phyloP scores from a whole-genome alignment of 257 asterid species.

The Salvia hispanica region DNA sequence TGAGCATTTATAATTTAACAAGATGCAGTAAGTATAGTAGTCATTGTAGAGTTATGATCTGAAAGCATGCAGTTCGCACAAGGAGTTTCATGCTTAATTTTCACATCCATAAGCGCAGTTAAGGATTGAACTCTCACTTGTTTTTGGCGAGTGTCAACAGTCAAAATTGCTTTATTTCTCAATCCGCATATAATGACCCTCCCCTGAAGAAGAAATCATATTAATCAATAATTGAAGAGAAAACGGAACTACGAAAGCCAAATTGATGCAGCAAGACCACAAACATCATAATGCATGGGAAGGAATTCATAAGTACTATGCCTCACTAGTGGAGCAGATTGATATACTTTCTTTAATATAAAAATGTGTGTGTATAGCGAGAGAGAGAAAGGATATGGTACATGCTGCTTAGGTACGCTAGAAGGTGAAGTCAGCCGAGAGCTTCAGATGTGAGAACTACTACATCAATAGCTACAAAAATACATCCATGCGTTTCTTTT shows the following conservation, averaged over 20 bases:
- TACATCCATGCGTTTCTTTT: conserved; percentile 21
- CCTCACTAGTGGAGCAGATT: not conserved
- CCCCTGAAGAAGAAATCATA: conserved; percentile 50
- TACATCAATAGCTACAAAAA: conserved; percentile 9
- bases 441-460: conserved; percentile 12
- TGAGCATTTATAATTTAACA: not conserved
- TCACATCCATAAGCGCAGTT: conserved; percentile 11
- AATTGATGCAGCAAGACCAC: not conserved
- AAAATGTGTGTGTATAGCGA: not conserved
- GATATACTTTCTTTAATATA: too few species aligned
- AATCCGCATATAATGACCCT: conserved; percentile 69
- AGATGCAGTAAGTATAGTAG: not conserved
- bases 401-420: conserved; percentile 15
- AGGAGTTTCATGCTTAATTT: conserved; percentile 13
- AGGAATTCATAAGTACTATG: not conserved
- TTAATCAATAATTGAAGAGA: not conserved
- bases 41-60: conserved; percentile 15
- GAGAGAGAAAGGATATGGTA: not conserved
- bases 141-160: conserved; percentile 78
- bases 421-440: conserved; percentile 17
- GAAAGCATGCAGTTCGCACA: conserved; percentile 20
- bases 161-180: conserved; percentile 79
- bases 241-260: not conserved
- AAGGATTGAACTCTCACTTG: conserved; percentile 46
- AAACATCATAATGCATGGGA: conserved; percentile 14